Evolutionary conservation across 208 protist genomes (phyloP).

Genomic region (Leishmania lainsoni): DNA sequence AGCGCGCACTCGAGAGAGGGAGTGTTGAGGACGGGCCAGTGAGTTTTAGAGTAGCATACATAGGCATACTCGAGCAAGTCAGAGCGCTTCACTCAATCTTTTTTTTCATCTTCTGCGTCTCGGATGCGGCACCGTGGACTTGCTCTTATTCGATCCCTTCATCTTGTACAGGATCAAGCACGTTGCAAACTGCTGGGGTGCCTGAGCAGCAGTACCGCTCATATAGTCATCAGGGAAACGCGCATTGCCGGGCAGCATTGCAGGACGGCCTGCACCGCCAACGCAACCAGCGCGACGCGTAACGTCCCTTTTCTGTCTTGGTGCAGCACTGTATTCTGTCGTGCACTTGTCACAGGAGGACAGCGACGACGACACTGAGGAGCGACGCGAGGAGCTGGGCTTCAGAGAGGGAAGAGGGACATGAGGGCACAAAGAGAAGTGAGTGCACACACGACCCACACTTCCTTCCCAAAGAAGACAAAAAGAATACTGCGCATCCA

Average conservation of each 20-base stretch:
- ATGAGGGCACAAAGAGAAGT: too few relatives aligned
- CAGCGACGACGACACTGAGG: too few relatives aligned
- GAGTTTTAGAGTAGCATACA: not conserved
- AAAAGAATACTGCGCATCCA: too few relatives aligned
- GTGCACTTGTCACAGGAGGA: too few relatives aligned
- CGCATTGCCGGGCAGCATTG: not conserved
- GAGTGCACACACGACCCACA: too few relatives aligned
- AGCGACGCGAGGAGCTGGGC: too few relatives aligned
- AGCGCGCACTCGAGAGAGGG: not conserved
- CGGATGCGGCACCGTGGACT: not conserved
- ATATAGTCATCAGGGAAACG: not conserved
- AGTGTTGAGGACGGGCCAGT: not conserved
- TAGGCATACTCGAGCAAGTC: not conserved
- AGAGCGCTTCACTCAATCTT: not conserved
- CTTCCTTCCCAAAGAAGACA: too few relatives aligned
- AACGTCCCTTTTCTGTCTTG: not conserved
- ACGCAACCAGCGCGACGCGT: not conserved
- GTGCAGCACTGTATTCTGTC: too few relatives aligned
- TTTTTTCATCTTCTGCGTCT: not conserved
- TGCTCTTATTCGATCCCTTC: not conserved
- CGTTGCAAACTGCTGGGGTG: not conserved
- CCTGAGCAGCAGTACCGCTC: not conserved
- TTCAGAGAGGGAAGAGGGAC: too few relatives aligned
- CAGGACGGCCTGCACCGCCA: not conserved
- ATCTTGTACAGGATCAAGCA: not conserved